Evolutionary conservation across 768 basidiomycete species (phyloP), one percentile per base, ranked within the genome.

Genomic region (Rhizopogon sp.): DNA sequence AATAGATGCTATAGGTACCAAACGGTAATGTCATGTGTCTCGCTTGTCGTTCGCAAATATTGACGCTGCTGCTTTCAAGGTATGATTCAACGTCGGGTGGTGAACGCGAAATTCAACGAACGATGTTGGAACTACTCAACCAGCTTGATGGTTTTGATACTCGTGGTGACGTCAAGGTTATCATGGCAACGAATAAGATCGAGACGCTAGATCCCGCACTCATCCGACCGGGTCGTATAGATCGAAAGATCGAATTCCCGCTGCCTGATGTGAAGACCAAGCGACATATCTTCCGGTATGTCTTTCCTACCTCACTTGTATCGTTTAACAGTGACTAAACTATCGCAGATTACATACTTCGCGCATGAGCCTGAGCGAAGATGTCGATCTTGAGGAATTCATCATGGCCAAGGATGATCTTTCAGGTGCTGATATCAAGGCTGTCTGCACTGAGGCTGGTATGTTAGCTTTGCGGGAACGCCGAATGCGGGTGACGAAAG

Each of bases 131-230:
- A 70, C 80, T 99, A 47, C 82, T 99, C 50, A 99, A 99, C 69
- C 97, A 99, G 72, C 80, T 99, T 40, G 97, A 99, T 64, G 97
- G 97, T n/a, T 98, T 99, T 71, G 97, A 99, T 68, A 94, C 94
- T 5, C 86, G 95, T 54, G 96, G 96, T n/a, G 97, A 98, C 67
- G 95, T 99, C 56, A 99, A 98, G 73, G 96, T 99, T 61, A 98
- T 99, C 70, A 98, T 98, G 97, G 97, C 97, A 11, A 99, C 97
- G 5, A 99, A 99, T 75, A 87, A 82, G 74, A 99, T 99, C 63
- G 96, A 98, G 69, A 87, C 93, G 3, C 82, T 99, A 29, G 97
- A 99, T 72, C 97, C 97, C 53, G 97, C 97, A 16, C 85, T 99
- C 57, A 97, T 99, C 65, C 90, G 97, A 50, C 97, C 97, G 5